phyloP scores from a whole-genome alignment of 2,329 filamentous ascomycete genomes.

The Pseudopithomyces maydicus region DNA sequence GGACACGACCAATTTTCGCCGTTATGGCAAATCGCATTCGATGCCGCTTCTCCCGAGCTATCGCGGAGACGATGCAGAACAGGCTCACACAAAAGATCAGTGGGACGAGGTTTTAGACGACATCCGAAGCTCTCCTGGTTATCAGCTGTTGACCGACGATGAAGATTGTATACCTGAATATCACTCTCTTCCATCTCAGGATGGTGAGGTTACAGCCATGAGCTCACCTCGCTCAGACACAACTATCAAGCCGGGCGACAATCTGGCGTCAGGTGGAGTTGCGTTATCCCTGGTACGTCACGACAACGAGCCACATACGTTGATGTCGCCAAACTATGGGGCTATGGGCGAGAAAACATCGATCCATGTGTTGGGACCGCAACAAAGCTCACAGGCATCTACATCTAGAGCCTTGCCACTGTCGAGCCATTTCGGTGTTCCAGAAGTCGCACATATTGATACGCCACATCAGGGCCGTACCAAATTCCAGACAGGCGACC shows the following conservation, averaged over 20 bases:
- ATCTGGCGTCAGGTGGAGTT: background rate
- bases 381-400: background rate
- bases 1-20: background rate
- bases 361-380: background rate
- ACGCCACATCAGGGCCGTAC: background rate
- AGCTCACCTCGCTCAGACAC: conserved; percentile 4
- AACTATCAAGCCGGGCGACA: conserved; percentile 1
- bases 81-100: background rate
- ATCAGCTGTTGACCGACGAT: background rate
- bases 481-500: background rate
- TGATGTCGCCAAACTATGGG: background rate
- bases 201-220: background rate
- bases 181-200: too few species aligned
- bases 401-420: background rate
- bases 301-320: background rate
- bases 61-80: background rate
- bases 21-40: background rate
- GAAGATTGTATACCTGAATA: background rate
- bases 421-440: background rate
- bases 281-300: background rate
- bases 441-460: background rate
- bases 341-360: background rate
- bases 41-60: conserved; percentile 1
- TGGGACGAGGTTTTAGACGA: background rate
- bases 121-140: conserved; percentile 1